phyloP scores from a whole-genome alignment of 192 early-diverging fungal genomes.

The Gaertneriomyces semiglobifer region DNA sequence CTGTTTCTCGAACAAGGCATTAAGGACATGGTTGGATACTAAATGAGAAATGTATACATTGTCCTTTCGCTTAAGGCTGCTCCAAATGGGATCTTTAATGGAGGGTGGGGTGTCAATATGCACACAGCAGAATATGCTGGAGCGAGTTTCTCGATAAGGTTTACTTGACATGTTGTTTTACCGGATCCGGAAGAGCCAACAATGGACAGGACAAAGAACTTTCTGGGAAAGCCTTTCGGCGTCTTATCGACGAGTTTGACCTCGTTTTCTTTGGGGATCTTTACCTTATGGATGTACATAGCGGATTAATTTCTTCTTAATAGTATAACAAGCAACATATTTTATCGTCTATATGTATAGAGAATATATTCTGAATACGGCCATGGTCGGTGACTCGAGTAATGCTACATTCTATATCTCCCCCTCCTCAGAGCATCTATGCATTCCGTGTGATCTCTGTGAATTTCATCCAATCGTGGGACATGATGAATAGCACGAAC shows the following conservation, averaged over 20 bases:
- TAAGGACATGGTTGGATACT: neutral
- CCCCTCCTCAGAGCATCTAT: neutral
- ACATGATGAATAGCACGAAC: neutral
- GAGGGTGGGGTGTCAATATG: neutral
- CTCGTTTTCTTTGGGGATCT: constrained; percentile 8
- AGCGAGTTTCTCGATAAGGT: constrained; percentile 7
- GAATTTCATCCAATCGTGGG: constrained; percentile 5
- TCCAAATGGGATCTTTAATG: neutral
- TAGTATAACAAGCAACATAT: neutral
- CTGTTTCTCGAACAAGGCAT: constrained; percentile 1
- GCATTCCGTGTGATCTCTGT: constrained; percentile 5
- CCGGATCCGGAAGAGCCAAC: constrained; percentile 6
- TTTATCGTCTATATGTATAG: neutral
- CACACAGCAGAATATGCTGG: neutral
- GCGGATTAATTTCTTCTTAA: neutral
- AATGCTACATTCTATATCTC: neutral
- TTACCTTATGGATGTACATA: constrained; percentile 4
- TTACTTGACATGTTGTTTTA: constrained; percentile 1
- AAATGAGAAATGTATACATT: neutral
- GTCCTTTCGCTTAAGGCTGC: neutral
- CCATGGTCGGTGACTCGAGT: neutral
- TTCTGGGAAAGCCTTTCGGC: neutral
- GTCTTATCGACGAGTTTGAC: constrained; percentile 3
- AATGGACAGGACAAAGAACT: neutral
- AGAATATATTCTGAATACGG: neutral